phyloP scores from a whole-genome alignment of 169 alveolate species.

The Plasmodium malariae region DNA sequence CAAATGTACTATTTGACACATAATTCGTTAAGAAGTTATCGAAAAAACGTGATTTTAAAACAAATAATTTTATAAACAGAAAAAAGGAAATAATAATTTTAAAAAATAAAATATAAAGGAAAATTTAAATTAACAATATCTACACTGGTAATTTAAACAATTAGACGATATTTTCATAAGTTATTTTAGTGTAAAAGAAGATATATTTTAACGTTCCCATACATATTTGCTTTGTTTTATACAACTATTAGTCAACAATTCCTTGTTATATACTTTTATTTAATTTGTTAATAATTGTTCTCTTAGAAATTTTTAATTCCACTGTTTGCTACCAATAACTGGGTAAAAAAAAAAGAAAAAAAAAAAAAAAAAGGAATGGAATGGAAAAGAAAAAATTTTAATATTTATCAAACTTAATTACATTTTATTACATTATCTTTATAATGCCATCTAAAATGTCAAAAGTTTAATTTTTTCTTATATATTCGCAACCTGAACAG shows the following conservation, averaged over 20 bases:
- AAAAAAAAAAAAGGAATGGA: conserved; percentile 9
- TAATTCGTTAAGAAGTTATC: background rate
- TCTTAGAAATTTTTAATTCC: conserved; percentile 13
- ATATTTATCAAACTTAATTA: conserved; percentile 13
- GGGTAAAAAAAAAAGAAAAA: conserved; percentile 29
- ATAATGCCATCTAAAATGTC: background rate
- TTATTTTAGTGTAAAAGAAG: conserved; percentile 4
- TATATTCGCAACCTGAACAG: conserved; percentile 79
- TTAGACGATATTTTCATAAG: background rate
- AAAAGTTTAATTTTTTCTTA: conserved; percentile 11
- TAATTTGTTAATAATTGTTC: background rate
- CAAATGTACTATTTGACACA: conserved; percentile 16
- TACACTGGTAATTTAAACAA: conserved; percentile 7
- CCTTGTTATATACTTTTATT: background rate
- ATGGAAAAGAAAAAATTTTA: background rate
- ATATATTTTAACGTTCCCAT: background rate
- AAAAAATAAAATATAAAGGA: too few relatives aligned
- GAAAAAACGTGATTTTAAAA: conserved; percentile 15
- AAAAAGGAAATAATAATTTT: conserved; percentile 18
- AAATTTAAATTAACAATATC: too few relatives aligned
- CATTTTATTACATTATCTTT: background rate
- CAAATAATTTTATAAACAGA: conserved; percentile 38
- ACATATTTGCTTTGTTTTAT: background rate
- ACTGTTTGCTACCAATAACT: conserved; percentile 67
- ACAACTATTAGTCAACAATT: background rate